Percentiles rank a stretch among this genome's conserved stretches.
These are phyloP conservation scores for Ascomycota sp. DNA, from an alignment of 2,329 filamentous ascomycete species.

Conservation along the genomic window DNA sequence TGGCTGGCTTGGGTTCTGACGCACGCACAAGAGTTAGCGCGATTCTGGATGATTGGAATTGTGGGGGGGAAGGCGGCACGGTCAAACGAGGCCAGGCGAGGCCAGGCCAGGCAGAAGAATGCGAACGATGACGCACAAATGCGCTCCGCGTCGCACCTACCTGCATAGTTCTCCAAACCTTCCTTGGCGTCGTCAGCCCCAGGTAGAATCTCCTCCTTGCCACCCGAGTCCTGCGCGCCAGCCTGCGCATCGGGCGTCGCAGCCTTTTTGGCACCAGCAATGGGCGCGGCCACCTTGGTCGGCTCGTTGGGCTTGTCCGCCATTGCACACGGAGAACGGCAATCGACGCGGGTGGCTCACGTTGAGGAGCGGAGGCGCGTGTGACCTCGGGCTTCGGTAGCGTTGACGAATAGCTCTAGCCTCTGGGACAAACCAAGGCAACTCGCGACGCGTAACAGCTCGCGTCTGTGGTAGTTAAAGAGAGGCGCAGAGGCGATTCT, in stretches of 20 bases:
- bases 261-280: conserved; percentile 10
- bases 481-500: conserved; percentile 5
- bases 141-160: conserved; percentile 8
- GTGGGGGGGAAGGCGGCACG: not conserved
- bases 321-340: conserved; percentile 11
- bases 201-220: conserved; percentile 2
- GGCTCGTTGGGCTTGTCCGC: conserved; percentile 17
- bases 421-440: not conserved
- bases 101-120: not conserved
- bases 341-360: conserved; percentile 4
- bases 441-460: conserved; percentile 9
- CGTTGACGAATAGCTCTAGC: conserved; percentile 1
- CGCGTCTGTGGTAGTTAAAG: conserved; percentile 5
- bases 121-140: not conserved
- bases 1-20: conserved; percentile 4
- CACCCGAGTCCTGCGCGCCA: conserved; percentile 5
- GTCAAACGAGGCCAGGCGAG: not conserved
- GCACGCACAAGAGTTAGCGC: conserved; percentile 8
- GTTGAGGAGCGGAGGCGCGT: not conserved
- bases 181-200: conserved; percentile 7
- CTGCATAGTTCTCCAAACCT: conserved; percentile 9
- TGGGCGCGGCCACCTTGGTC: conserved; percentile 13
- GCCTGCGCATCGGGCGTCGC: conserved; percentile 6
- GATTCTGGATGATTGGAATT: conserved; percentile 1
- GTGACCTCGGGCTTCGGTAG: conserved; percentile 3